These are phyloP conservation scores for Parastagonospora avenae DNA, from an alignment of 2,329 filamentous ascomycete species.

Conservation along the genomic window DNA sequence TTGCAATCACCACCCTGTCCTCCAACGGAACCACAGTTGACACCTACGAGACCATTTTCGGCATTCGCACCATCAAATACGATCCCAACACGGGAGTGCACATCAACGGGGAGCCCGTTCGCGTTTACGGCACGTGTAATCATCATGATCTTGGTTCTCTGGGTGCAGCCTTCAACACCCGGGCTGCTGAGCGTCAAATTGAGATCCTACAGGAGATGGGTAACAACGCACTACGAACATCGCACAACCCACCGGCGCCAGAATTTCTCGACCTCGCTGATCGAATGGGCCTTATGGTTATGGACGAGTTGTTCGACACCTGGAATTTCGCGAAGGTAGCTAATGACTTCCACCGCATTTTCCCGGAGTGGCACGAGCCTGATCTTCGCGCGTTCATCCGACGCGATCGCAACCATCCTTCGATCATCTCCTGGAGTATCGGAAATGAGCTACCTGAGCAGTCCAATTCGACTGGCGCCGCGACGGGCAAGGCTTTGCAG, in stretches of 20 bases:
- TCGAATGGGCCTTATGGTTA: constrained; percentile 55
- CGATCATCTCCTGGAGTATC: constrained; percentile 58
- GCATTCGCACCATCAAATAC: constrained; percentile 54
- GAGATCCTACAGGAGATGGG: constrained; percentile 59
- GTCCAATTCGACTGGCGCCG: constrained; percentile 38
- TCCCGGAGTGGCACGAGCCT: constrained; percentile 59
- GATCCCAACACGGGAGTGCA: constrained; percentile 50
- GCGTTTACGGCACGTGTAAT: constrained; percentile 56
- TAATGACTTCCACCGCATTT: constrained; percentile 60
- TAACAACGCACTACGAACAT: constrained; percentile 57
- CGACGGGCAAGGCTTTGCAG: constrained; percentile 44
- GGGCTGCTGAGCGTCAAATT: constrained; percentile 57
- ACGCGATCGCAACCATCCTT: constrained; percentile 61
- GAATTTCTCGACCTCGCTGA: constrained; percentile 59
- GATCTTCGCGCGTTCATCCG: constrained; percentile 59
- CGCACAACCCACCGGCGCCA: constrained; percentile 60
- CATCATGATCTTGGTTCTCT: constrained; percentile 59
- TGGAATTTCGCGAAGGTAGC: constrained; percentile 56
- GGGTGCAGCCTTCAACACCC: constrained; percentile 57
- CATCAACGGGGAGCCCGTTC: constrained; percentile 55
- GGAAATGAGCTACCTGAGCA: constrained; percentile 63
- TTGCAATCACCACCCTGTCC: constrained; percentile 52
- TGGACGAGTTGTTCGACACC: constrained; percentile 61
- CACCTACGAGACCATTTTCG: constrained; percentile 58
- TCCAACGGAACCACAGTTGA: constrained; percentile 40